Conservation (phyloP, 805 yeast species). For the Zygosaccharomyces bailii region DNA sequence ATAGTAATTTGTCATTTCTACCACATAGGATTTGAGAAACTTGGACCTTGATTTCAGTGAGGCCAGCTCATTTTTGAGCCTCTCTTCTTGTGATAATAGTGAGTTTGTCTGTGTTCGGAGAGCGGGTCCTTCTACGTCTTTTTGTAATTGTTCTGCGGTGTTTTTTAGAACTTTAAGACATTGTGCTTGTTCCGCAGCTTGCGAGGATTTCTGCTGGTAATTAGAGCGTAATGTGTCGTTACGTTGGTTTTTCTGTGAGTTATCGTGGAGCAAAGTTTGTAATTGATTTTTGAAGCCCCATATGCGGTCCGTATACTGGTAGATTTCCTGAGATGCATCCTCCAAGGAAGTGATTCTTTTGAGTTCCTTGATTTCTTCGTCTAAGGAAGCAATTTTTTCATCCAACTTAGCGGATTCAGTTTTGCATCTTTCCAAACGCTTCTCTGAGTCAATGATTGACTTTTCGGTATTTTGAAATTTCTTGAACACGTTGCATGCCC, state of each 20-base stretch:
- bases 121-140: constrained; percentile 38
- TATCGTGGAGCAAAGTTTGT: constrained; percentile 55
- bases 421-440: constrained; percentile 24
- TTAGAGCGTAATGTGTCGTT: constrained; percentile 38
- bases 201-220: constrained; percentile 46
- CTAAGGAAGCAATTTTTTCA: constrained; percentile 13
- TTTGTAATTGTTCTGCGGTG: constrained; percentile 26
- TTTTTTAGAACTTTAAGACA: constrained; percentile 26
- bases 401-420: constrained; percentile 21
- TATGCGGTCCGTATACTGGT: constrained; percentile 5
- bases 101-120: constrained; percentile 25
- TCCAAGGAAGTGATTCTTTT: constrained; percentile 8
- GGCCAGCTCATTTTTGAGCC: constrained; percentile 16
- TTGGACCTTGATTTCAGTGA: constrained; percentile 17
- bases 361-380: constrained; percentile 13
- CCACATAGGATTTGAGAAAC: constrained; percentile 24
- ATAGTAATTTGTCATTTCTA: constrained; percentile 21
- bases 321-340: constrained; percentile 14
- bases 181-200: constrained; percentile 45
- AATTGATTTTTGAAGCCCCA: constrained; percentile 19
- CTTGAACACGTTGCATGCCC: constrained; percentile 43
- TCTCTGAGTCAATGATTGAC: constrained; percentile 24
- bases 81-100: constrained; percentile 12
- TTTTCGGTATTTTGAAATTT: constrained; percentile 27
- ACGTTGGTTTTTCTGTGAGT: constrained; percentile 29